Base-by-base conservation (phyloP, 495 filamentous ascomycete species). In the Penicillium taxi region DNA sequence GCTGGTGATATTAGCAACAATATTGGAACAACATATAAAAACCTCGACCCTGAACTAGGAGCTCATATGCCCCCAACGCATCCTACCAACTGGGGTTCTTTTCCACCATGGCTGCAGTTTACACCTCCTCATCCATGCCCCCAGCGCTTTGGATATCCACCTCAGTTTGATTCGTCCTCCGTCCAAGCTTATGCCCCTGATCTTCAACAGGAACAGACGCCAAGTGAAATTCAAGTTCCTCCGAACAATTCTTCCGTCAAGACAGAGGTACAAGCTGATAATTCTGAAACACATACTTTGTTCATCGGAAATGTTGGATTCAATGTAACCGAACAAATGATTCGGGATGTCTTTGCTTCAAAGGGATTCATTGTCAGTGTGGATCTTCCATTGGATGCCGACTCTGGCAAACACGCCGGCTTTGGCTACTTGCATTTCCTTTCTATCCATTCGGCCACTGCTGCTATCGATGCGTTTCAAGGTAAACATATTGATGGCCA, bases 291-390 rank as follows among this genome's bases (percentile, higher is more conserved):
- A 44, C 79, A 84, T 37, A 86, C 87, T 16, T 69, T 99, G 26
- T 99, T 94, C 53, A 78, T 95, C 39, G 91, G 90, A 42, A 99
- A 99, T 61, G 65, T 99, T 19, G 76, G 81, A 11, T 99, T 87
- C 59, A 78, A 83, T 23, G 83, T 78, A 39, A 80, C 79, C 38
- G 80, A 90, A 61, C 74, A 80, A 15, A 69, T 72, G 41, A 67
- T 99, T 29, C 67, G 69, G 34, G 77, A 81, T 38, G 80, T 81
- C 53, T 96, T 96, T 61, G 74, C 75, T 50, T 73, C 79, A 28
- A 78, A 82, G 53, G 77, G 76, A 16, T 70, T 70, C 39, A 76
- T 93, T 56, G 72, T 78, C 42, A 74, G 79, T 44, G 77, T 95
- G 25, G 74, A 84, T 46, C 75, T 99, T 31, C 89, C 90, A n/a